phyloP scores from a whole-genome alignment of 768 basidiomycete genomes.

The Lenzites betulinus region DNA sequence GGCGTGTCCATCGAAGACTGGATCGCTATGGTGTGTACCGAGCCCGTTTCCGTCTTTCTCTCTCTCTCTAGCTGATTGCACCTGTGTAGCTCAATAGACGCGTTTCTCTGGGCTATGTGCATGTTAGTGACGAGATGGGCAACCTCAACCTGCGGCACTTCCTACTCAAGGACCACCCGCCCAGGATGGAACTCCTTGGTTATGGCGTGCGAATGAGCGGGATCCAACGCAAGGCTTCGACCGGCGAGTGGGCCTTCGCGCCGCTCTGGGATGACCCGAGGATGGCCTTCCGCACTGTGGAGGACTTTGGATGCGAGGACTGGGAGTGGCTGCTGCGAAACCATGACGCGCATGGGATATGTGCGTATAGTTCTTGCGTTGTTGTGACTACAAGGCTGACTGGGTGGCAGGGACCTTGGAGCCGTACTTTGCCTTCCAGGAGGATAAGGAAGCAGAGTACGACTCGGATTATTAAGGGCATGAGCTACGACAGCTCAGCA shows the following conservation, averaged over 20 bases:
- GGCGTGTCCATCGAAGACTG: background rate
- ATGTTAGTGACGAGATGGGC: background rate
- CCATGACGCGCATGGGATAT: background rate
- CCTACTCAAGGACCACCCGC: background rate
- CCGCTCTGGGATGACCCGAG: background rate
- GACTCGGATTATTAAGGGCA: too few species aligned
- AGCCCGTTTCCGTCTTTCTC: background rate
- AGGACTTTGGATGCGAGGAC: background rate
- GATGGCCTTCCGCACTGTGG: background rate
- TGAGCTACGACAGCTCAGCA: too few species aligned
- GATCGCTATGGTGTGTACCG: background rate
- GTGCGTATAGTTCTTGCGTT: background rate
- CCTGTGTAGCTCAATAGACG: background rate
- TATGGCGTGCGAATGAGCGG: background rate
- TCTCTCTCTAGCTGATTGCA: background rate
- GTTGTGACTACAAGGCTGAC: background rate
- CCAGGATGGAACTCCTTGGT: background rate
- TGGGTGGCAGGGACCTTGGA: too few species aligned
- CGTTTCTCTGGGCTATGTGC: background rate
- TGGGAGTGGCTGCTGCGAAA: background rate
- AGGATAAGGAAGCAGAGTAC: too few species aligned
- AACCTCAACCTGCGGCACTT: background rate
- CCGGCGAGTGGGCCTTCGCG: background rate
- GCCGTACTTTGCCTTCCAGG: too few species aligned
- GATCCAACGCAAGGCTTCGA: background rate